Conservation (phyloP, 2,329 filamentous ascomycete genomes). For the Xylaria sp. region DNA sequence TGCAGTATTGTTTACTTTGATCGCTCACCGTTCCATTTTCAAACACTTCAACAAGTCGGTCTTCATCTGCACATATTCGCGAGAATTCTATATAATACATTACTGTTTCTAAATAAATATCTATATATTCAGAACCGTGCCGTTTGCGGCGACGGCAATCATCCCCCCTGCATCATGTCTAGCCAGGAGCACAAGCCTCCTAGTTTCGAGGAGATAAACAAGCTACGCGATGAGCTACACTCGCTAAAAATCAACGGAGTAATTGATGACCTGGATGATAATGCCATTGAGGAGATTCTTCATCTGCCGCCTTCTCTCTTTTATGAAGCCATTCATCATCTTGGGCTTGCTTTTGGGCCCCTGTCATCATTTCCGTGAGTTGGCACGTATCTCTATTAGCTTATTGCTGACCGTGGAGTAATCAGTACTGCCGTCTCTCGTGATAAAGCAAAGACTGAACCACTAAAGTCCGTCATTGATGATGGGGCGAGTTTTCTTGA, state of each 20-base stretch:
- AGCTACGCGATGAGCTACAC: conserved; percentile 27
- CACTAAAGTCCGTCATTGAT: conserved; percentile 14
- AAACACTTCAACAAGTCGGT: not conserved
- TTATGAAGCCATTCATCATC: conserved; percentile 4
- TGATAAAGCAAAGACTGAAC: not conserved
- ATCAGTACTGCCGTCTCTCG: conserved; percentile 2
- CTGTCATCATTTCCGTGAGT: conserved; percentile 30
- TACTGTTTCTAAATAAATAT: too few species aligned
- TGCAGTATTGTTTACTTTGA: conserved; percentile 23
- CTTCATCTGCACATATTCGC: not conserved
- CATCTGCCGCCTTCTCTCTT: conserved; percentile 21
- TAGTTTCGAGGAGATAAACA: conserved; percentile 17
- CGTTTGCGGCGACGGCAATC: not conserved
- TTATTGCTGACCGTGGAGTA: conserved; percentile 6
- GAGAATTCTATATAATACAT: not conserved
- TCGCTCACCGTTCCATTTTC: not conserved
- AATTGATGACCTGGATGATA: not conserved
- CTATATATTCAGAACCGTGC: not conserved
- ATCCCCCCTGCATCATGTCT: conserved; percentile 14
- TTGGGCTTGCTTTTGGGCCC: conserved; percentile 20
- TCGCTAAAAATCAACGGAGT: conserved; percentile 1
- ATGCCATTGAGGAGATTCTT: conserved; percentile 21
- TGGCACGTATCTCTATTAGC: not conserved
- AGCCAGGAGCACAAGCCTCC: conserved; percentile 3
- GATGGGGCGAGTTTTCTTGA: conserved; percentile 22